Evolutionary conservation across 2,329 filamentous ascomycete species (phyloP).

Genomic region (Penicillium italicum): DNA sequence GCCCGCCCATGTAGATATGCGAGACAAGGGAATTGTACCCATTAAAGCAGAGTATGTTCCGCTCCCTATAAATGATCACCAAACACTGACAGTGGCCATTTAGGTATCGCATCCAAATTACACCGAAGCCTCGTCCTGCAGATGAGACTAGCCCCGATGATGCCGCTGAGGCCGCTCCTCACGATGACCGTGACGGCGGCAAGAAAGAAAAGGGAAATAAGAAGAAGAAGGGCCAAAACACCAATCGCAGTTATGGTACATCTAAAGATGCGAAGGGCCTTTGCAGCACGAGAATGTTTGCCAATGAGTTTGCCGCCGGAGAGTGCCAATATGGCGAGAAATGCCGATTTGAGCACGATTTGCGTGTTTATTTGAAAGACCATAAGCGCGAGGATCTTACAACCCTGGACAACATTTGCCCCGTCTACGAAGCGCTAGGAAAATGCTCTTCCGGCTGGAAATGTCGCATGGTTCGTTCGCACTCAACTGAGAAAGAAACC

Average conservation of each 20-base stretch:
- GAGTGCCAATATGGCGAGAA: slow-evolving; percentile 73
- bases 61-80: not conserved
- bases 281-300: slow-evolving; percentile 69
- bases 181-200: slow-evolving; percentile 40
- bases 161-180: slow-evolving; percentile 56
- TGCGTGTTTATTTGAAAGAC: slow-evolving; percentile 78
- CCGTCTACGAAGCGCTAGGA: slow-evolving; percentile 72
- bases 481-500: slow-evolving; percentile 74
- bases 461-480: slow-evolving; percentile 83
- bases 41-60: slow-evolving; percentile 62
- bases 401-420: slow-evolving; percentile 74
- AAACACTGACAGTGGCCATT: slow-evolving; percentile 1
- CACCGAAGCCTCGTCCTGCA: slow-evolving; percentile 15
- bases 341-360: slow-evolving; percentile 78
- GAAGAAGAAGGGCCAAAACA: slow-evolving; percentile 76
- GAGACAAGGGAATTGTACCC: slow-evolving; percentile 59
- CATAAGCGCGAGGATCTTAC: slow-evolving; percentile 76
- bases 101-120: slow-evolving; percentile 31
- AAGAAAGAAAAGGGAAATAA: slow-evolving; percentile 39
- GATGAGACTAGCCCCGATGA: slow-evolving; percentile 50
- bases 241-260: slow-evolving; percentile 72
- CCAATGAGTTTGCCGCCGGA: slow-evolving; percentile 73
- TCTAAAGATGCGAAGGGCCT: slow-evolving; percentile 74
- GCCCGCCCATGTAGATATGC: slow-evolving; percentile 30
- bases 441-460: slow-evolving; percentile 86